A percentile compares a stretch with the other conserved stretches of the same genome.
phyloP scores from a whole-genome alignment of 768 basidiomycete species.

The Suillus sp. region DNA sequence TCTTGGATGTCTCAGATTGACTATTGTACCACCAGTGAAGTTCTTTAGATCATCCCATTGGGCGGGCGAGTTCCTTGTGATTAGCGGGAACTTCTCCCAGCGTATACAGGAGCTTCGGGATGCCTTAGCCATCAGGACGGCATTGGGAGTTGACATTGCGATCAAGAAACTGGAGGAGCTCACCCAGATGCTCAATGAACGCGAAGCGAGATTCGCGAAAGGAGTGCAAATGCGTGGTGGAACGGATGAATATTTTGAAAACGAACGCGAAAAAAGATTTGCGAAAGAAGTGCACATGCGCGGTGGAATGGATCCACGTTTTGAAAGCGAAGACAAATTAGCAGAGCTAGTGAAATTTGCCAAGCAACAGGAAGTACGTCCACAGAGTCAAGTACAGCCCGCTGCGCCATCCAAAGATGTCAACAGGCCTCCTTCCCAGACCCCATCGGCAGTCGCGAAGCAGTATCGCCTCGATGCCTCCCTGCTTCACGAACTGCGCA shows the following conservation, averaged over 20 bases:
- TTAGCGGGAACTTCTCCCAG: conserved; percentile 34
- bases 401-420: background rate
- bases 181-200: conserved; percentile 21
- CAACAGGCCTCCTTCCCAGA: background rate
- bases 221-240: conserved; percentile 26
- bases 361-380: background rate
- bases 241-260: conserved; percentile 32
- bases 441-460: background rate
- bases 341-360: background rate
- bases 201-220: conserved; percentile 26
- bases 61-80: conserved; percentile 41
- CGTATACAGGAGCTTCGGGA: conserved; percentile 39
- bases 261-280: too few relatives aligned
- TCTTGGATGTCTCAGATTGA: conserved; percentile 3
- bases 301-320: conserved; percentile 15
- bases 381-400: background rate
- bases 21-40: conserved; percentile 25
- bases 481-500: background rate
- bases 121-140: conserved; percentile 41
- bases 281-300: too few relatives aligned
- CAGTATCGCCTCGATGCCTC: background rate
- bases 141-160: conserved; percentile 36
- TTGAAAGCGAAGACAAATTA: background rate
- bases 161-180: conserved; percentile 11
- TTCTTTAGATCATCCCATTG: conserved; percentile 37